phyloP scores from a whole-genome alignment of 2,329 filamentous ascomycete genomes.

The Stagonosporopsis chrysanthemi region DNA sequence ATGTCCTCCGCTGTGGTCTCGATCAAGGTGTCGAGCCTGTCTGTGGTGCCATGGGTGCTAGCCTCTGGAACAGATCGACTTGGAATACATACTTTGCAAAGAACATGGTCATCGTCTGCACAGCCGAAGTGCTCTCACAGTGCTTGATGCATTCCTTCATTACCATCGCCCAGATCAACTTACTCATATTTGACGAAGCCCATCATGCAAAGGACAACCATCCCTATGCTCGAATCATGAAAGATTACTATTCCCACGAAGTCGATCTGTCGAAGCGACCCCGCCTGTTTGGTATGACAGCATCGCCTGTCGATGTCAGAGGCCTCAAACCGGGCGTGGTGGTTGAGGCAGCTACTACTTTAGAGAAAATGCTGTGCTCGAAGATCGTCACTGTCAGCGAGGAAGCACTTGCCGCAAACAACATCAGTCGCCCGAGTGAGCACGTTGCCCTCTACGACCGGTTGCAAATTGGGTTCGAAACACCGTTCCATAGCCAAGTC shows the following conservation, averaged over 20 bases:
- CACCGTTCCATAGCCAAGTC: slow-evolving; percentile 69
- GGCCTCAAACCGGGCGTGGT: slow-evolving; percentile 63
- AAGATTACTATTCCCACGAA: slow-evolving; percentile 75
- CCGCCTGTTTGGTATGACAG: slow-evolving; percentile 93
- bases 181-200: slow-evolving; percentile 94
- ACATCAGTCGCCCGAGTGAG: slow-evolving; percentile 66
- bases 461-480: slow-evolving; percentile 64
- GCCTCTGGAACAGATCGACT: slow-evolving; percentile 66
- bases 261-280: slow-evolving; percentile 62
- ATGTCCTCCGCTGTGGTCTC: slow-evolving; percentile 81
- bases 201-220: slow-evolving; percentile 97
- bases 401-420: slow-evolving; percentile 64
- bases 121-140: slow-evolving; percentile 82
- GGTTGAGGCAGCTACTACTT: slow-evolving; percentile 69
- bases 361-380: slow-evolving; percentile 80
- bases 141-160: slow-evolving; percentile 82
- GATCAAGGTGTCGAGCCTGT: slow-evolving; percentile 77
- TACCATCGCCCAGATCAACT: slow-evolving; percentile 80
- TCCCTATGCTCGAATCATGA: slow-evolving; percentile 87
- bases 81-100: slow-evolving; percentile 66
- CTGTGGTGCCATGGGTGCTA: slow-evolving; percentile 72
- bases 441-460: slow-evolving; percentile 65
- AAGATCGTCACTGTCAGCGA: slow-evolving; percentile 81
- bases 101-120: slow-evolving; percentile 89
- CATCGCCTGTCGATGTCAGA: slow-evolving; percentile 88